These are phyloP conservation scores for Cladophialophora yegresii DNA, from an alignment of 2,329 filamentous ascomycete species.

Conservation along the genomic window DNA sequence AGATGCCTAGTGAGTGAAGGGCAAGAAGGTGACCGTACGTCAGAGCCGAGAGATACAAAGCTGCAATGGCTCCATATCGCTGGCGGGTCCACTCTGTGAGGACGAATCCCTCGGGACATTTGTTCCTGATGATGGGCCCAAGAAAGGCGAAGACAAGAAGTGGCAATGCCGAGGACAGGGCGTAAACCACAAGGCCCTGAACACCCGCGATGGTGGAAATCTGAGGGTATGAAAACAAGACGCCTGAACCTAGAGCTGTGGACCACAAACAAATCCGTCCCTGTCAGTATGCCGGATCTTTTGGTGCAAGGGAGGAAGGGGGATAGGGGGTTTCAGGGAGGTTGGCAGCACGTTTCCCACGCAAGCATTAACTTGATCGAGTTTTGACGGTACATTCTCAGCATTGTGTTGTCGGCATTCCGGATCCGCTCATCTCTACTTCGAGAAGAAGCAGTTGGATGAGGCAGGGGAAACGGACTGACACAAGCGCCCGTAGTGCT, in stretches of 20 bases:
- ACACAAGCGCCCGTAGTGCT: conserved; percentile 84
- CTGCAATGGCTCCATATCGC: conserved; percentile 69
- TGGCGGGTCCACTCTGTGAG: conserved; percentile 82
- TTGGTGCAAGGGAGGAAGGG: conserved; percentile 21
- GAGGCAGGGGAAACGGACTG: conserved; percentile 36
- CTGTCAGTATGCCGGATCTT: conserved; percentile 41
- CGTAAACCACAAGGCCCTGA: conserved; percentile 76
- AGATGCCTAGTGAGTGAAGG: conserved; percentile 5
- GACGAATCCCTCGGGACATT: conserved; percentile 81
- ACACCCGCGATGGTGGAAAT: conserved; percentile 76
- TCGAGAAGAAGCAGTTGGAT: conserved; percentile 55
- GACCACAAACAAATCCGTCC: conserved; percentile 34
- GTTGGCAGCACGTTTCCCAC: conserved; percentile 95
- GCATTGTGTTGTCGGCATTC: conserved; percentile 54
- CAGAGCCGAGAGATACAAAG: conserved; percentile 73
- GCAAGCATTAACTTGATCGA: conserved; percentile 99
- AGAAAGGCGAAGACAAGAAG: conserved; percentile 73
- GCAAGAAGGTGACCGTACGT: conserved; percentile 48
- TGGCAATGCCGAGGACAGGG: conserved; percentile 70
- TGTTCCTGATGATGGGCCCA: conserved; percentile 70
- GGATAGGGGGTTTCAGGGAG: conserved; percentile 52
- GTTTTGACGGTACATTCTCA: conserved; percentile 95
- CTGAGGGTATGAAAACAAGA: conserved; percentile 79
- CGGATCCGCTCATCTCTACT: conserved; percentile 38
- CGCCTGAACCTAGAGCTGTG: conserved; percentile 77